phyloP scores from a whole-genome alignment of 2,329 filamentous ascomycete genomes.

The Daldinia sp. region DNA sequence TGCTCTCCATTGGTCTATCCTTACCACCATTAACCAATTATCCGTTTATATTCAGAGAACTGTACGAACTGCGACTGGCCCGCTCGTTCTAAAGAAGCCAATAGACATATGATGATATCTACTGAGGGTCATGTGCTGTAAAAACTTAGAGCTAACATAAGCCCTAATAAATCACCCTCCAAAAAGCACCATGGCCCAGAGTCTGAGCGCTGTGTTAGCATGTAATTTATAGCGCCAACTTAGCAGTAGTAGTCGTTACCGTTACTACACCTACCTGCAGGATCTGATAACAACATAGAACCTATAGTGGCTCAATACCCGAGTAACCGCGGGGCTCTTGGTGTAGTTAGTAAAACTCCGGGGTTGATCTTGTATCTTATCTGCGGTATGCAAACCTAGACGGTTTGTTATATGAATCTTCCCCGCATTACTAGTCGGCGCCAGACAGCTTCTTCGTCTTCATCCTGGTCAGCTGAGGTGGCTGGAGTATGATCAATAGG shows the following conservation, averaged over 20 bases:
- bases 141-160: slow-evolving; percentile 2
- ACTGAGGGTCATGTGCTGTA: background rate
- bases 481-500: slow-evolving; percentile 49
- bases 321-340: background rate
- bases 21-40: background rate
- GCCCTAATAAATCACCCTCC: background rate
- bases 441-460: slow-evolving; percentile 53
- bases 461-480: slow-evolving; percentile 46
- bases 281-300: background rate
- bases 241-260: slow-evolving; percentile 3
- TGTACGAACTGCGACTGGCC: background rate
- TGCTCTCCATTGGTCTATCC: slow-evolving; percentile 2
- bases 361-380: background rate
- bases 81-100: background rate
- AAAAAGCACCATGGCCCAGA: background rate
- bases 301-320: background rate
- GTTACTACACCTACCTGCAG: background rate
- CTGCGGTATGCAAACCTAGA: background rate
- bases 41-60: background rate
- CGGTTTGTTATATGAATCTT: slow-evolving; percentile 47
- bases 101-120: background rate
- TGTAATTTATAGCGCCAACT: background rate
- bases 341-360: background rate
- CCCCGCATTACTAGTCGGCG: slow-evolving; percentile 52
- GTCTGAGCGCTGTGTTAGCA: slow-evolving; percentile 14